phyloP scores from a whole-genome alignment of 495 filamentous ascomycete genomes.

The Penicillium ucsense region DNA sequence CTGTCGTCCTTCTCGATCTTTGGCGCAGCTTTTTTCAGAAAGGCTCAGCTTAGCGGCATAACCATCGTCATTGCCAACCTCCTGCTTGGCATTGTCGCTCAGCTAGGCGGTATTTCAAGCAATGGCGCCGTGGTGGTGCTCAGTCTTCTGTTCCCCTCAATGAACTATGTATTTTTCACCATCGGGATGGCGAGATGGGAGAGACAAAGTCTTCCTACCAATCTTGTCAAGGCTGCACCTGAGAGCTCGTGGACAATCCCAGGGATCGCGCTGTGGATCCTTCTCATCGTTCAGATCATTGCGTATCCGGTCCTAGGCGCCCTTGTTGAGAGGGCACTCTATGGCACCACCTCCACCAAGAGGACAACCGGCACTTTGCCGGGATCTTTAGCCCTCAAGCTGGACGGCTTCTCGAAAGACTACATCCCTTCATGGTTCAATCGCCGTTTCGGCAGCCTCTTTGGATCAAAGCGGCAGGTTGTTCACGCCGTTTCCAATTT shows the following conservation, averaged over 20 bases:
- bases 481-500: slow-evolving; percentile 67
- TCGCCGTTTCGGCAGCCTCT: slow-evolving; percentile 30
- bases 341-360: slow-evolving; percentile 59
- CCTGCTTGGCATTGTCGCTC: slow-evolving; percentile 57
- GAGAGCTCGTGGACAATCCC: slow-evolving; percentile 52
- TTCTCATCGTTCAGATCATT: slow-evolving; percentile 63
- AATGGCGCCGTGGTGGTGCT: slow-evolving; percentile 52
- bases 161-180: slow-evolving; percentile 67
- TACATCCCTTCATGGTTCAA: slow-evolving; percentile 58
- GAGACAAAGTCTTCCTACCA: slow-evolving; percentile 39
- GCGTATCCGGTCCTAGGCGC: slow-evolving; percentile 62
- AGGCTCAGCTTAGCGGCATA: slow-evolving; percentile 69
- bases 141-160: slow-evolving; percentile 63
- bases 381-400: slow-evolving; percentile 41
- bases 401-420: slow-evolving; percentile 61
- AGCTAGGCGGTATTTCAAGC: slow-evolving; percentile 45
- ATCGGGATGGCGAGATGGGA: slow-evolving; percentile 61
- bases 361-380: slow-evolving; percentile 40
- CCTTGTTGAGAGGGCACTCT: slow-evolving; percentile 60
- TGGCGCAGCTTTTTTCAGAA: slow-evolving; percentile 63
- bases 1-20: slow-evolving; percentile 61
- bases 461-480: slow-evolving; percentile 47
- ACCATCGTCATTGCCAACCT: slow-evolving; percentile 53
- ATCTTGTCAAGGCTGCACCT: slow-evolving; percentile 47
- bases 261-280: slow-evolving; percentile 57